These are phyloP conservation scores for Mortierella polycephala DNA, from an alignment of 371 early-diverging fungal species.

Conservation along the genomic window DNA sequence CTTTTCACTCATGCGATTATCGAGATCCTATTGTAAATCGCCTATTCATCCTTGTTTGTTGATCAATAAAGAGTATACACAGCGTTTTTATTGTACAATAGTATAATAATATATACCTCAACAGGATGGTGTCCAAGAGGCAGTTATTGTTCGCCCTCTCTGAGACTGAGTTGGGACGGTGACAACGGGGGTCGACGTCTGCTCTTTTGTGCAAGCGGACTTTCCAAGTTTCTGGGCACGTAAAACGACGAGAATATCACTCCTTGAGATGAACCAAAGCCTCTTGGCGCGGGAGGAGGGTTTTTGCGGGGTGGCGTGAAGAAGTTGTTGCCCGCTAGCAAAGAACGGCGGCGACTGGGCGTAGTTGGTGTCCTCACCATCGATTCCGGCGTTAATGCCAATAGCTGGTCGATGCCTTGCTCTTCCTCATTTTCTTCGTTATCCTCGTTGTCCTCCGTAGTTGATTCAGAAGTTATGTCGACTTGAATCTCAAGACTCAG, in stretches of 20 bases:
- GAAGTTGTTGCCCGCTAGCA: background rate
- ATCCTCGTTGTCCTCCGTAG: too few relatives aligned
- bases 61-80: too few relatives aligned
- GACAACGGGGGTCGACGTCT: background rate
- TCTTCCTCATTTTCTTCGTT: background rate
- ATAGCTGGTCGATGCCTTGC: background rate
- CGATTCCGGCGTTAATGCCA: too few relatives aligned
- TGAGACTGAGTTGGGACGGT: background rate
- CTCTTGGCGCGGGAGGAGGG: conserved; percentile 4
- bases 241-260: background rate
- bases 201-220: background rate
- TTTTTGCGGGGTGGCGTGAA: conserved; percentile 6
- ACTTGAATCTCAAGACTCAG: too few relatives aligned
- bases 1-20: too few relatives aligned
- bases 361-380: background rate
- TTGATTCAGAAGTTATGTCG: too few relatives aligned
- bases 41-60: too few relatives aligned
- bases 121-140: too few relatives aligned
- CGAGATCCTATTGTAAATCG: too few relatives aligned
- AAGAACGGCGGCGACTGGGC: background rate
- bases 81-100: too few relatives aligned
- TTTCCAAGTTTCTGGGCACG: background rate
- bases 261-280: background rate
- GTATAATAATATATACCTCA: too few relatives aligned
- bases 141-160: too few relatives aligned